Evolutionary conservation across 768 basidiomycete genomes (phyloP).

Genomic region (Daedalea quercina): DNA sequence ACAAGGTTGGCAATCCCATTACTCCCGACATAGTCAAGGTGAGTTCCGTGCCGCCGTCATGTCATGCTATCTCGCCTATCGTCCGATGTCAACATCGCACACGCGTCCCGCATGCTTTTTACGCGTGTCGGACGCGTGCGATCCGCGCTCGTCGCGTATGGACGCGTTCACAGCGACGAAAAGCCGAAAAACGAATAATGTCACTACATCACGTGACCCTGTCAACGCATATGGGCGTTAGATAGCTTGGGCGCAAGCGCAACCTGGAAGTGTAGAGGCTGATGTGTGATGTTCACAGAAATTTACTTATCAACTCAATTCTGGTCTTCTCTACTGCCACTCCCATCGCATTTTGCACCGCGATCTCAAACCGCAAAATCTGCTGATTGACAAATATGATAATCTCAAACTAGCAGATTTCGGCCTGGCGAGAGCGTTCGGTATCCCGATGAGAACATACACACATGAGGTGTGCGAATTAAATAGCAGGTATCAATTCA

Average conservation of each 20-base stretch:
- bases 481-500: background rate
- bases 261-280: too few relatives aligned
- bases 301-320: slow-evolving; percentile 91
- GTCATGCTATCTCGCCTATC: background rate
- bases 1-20: slow-evolving; percentile 64
- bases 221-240: background rate
- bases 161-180: slow-evolving; percentile 14
- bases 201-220: slow-evolving; percentile 18
- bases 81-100: background rate
- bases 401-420: slow-evolving; percentile 97
- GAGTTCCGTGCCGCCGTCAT: slow-evolving; percentile 20
- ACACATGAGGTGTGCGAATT: slow-evolving; percentile 78
- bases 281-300: slow-evolving; percentile 48
- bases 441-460: slow-evolving; percentile 98
- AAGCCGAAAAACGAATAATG: slow-evolving; percentile 4
- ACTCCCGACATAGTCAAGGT: slow-evolving; percentile 77
- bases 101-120: slow-evolving; percentile 5
- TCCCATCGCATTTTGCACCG: slow-evolving; percentile 95
- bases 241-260: too few relatives aligned
- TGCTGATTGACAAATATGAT: slow-evolving; percentile 82
- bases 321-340: slow-evolving; percentile 91
- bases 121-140: slow-evolving; percentile 28
- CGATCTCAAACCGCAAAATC: slow-evolving; percentile 94
- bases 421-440: slow-evolving; percentile 93
- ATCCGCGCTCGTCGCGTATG: slow-evolving; percentile 18